Evolutionary conservation across 768 basidiomycete genomes (phyloP), one percentile per base, ranked within the genome.

Genomic region (Suillus bovinus): DNA sequence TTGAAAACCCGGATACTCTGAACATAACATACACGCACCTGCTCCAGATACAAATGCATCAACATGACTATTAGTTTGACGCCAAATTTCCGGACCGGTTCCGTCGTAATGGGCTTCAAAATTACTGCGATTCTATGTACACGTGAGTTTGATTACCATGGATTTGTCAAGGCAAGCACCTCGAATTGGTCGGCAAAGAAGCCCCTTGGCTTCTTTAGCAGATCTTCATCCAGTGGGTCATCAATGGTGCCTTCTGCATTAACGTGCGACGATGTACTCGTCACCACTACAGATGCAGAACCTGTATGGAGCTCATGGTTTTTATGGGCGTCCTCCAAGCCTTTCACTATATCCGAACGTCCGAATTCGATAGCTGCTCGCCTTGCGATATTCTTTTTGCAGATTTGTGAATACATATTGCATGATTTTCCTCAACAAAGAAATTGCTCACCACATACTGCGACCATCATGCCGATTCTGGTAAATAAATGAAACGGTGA

Each of bases 111-210:
- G 97, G 0, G 96, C 94, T 59, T 89, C 82, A 72, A 87, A 94
- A 69, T 99, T 99, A 69, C 91, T 93, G 68, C 80, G 84, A 73
- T 96, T 99, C 90, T 93, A 58, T 24, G 31, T 4, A 3, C 17
- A 17, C 10, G 34, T 55, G 22, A 55, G 54, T 20, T 24, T 11
- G 2, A 5, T 20, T 4, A 11, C 4, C 9, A 2, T 38, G 17
- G 10, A 27, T 11, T 1, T 55, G 27, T 60, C 41, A 34, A 36
- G 16, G 36, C 4, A 5, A 44, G 13, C 57, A 84, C 85, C 75
- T 98, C 96, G 62, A 99, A 99, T 75, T 99, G 97, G 72, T 99
- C 94, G 5, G 94, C 94, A 69, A 99, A 99, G 77, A 89, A 91
- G 0, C 95, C 96, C 64, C 91, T 80, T 4, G 91, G 90, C 68